phyloP scores from a whole-genome alignment of 768 basidiomycete genomes.

The Rhizopogon roseolus region DNA sequence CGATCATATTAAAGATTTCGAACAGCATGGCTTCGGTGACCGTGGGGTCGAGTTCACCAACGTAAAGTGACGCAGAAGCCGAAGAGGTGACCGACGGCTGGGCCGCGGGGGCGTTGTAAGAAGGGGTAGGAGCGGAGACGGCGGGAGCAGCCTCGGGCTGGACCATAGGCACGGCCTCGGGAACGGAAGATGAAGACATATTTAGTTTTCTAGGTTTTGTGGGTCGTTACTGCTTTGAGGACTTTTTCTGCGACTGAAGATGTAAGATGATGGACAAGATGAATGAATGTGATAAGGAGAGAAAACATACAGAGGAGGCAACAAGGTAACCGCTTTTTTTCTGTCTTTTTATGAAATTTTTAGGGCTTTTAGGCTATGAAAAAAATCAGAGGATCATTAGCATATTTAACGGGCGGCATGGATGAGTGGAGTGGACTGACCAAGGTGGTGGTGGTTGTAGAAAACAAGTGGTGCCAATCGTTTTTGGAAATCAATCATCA shows the following conservation, averaged over 20 bases:
- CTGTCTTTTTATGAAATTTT: slow-evolving; percentile 59
- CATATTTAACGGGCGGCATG: slow-evolving; percentile 7
- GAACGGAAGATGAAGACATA: slow-evolving; percentile 57
- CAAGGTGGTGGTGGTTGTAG: slow-evolving; percentile 69
- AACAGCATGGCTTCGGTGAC: slow-evolving; percentile 99
- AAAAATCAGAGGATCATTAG: slow-evolving; percentile 13
- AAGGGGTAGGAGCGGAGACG: slow-evolving; percentile 41
- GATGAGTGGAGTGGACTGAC: slow-evolving; percentile 31
- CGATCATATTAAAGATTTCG: slow-evolving; percentile 99
- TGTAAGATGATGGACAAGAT: slow-evolving; percentile 13
- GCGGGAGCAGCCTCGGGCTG: slow-evolving; percentile 45
- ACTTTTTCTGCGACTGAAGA: slow-evolving; percentile 67
- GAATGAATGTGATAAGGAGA: slow-evolving; percentile 8
- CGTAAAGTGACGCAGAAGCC: slow-evolving; percentile 93
- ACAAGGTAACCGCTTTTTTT: slow-evolving; percentile 76
- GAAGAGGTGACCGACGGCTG: slow-evolving; percentile 50
- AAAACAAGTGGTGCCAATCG: slow-evolving; percentile 31
- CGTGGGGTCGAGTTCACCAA: slow-evolving; percentile 96
- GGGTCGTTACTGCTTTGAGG: slow-evolving; percentile 92
- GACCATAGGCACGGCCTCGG: slow-evolving; percentile 49
- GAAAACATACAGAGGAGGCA: slow-evolving; percentile 59
- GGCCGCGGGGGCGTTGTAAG: slow-evolving; percentile 48
- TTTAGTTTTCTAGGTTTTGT: slow-evolving; percentile 46
- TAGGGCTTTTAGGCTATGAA: slow-evolving; percentile 53
- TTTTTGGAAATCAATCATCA: slow-evolving; percentile 18